These are phyloP conservation scores for Leucocoprinus sp. DNA, from an alignment of 768 basidiomycete genomes.

Conservation along the genomic window DNA sequence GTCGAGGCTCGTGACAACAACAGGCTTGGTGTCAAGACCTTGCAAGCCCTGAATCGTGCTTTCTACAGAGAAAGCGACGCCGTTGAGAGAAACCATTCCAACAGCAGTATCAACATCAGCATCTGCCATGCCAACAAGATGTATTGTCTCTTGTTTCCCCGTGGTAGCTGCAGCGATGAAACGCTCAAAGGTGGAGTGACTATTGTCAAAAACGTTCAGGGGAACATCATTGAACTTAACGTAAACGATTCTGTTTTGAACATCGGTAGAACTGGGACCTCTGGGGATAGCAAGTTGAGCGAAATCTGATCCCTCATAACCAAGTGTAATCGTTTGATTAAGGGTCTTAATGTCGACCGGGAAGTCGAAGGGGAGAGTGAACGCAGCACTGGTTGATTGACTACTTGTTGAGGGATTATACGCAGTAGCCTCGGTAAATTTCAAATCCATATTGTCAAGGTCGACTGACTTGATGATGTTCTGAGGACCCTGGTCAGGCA, in stretches of 20 bases:
- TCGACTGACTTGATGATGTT: conserved; percentile 57
- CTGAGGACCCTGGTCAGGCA: conserved; percentile 56
- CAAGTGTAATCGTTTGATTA: conserved; percentile 50
- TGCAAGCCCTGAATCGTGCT: conserved; percentile 56
- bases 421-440: conserved; percentile 50
- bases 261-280: conserved; percentile 49
- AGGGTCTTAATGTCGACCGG: conserved; percentile 58
- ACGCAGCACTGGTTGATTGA: conserved; percentile 50
- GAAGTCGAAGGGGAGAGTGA: conserved; percentile 63
- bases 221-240: conserved; percentile 52
- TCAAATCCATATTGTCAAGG: conserved; percentile 49
- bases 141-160: conserved; percentile 35
- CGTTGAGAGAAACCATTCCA: conserved; percentile 48
- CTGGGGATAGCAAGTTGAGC: conserved; percentile 55
- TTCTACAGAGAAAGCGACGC: conserved; percentile 51
- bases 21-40: conserved; percentile 52
- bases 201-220: conserved; percentile 43
- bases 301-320: conserved; percentile 43
- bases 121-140: conserved; percentile 46
- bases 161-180: conserved; percentile 58
- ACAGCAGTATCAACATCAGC: conserved; percentile 58
- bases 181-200: conserved; percentile 44
- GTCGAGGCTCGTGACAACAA: conserved; percentile 48
- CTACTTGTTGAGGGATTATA: conserved; percentile 54
- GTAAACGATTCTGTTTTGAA: conserved; percentile 52